phyloP scores from a whole-genome alignment of 164 flowering plant species.

The Piper betle region DNA sequence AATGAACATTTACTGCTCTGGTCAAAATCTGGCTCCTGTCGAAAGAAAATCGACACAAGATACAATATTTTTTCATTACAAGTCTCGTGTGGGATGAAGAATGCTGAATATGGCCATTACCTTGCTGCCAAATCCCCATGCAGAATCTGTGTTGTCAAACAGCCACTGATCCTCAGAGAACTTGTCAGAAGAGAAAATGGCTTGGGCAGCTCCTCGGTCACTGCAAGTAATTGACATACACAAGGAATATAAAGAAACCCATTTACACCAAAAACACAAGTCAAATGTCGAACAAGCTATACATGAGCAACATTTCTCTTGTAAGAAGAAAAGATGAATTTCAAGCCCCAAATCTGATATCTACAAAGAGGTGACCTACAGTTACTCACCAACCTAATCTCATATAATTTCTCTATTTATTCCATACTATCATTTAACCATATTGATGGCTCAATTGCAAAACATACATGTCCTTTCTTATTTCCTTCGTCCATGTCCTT shows the following conservation, averaged over 20 bases:
- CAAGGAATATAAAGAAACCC: neutral
- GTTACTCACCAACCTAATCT: no score
- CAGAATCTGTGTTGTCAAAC: constrained; percentile 78
- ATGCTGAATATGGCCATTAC: constrained; percentile 15
- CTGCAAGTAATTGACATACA: constrained; percentile 24
- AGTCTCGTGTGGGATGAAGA: neutral
- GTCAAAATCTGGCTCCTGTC: constrained; percentile 48
- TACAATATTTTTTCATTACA: no score
- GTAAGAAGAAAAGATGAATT: no score
- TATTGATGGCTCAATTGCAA: neutral
- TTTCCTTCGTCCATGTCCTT: neutral
- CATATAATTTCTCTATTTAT: neutral
- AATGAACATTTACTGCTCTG: constrained; percentile 32
- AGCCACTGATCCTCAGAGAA: constrained; percentile 63
- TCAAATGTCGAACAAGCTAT: no score
- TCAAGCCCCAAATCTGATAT: no score
- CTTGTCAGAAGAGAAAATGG: constrained; percentile 38
- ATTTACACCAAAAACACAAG: no score
- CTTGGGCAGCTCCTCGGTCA: constrained; percentile 50
- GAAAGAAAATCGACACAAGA: neutral
- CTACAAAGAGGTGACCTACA: neutral
- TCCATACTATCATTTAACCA: neutral
- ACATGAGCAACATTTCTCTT: no score
- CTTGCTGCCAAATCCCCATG: constrained; percentile 81
- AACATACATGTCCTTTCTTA: neutral